These are phyloP conservation scores for Dichotomopilus funicola DNA, from an alignment of 2,329 filamentous ascomycete genomes.

Conservation along the genomic window DNA sequence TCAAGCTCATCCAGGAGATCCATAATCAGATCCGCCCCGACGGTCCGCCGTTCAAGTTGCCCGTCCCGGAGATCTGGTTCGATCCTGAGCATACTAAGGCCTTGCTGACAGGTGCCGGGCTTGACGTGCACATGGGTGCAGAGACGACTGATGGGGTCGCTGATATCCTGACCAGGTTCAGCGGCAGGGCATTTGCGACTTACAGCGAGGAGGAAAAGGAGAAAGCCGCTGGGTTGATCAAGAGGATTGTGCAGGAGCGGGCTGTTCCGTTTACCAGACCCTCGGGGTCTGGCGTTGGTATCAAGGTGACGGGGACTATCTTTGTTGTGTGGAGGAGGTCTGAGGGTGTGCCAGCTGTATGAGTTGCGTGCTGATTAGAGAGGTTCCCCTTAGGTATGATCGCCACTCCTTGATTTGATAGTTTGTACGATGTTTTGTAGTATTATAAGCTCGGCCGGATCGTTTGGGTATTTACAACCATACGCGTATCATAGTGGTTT, in stretches of 20 bases:
- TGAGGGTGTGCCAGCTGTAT: background rate
- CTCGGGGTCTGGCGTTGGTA: slow-evolving; percentile 1
- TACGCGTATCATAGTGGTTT: too few relatives aligned
- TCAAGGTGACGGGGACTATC: slow-evolving; percentile 2
- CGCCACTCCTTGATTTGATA: background rate
- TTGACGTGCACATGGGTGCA: background rate
- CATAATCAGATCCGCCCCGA: background rate
- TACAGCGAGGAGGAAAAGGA: slow-evolving; percentile 2
- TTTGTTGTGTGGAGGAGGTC: slow-evolving; percentile 1
- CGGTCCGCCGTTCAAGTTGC: background rate
- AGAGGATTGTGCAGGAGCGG: slow-evolving; percentile 2
- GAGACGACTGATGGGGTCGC: background rate
- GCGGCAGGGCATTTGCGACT: background rate
- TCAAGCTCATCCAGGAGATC: background rate
- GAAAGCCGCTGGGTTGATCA: background rate
- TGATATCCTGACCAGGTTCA: background rate
- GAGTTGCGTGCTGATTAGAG: background rate
- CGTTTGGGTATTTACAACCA: too few relatives aligned
- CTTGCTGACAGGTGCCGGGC: background rate
- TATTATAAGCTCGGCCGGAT: background rate
- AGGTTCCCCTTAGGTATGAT: background rate
- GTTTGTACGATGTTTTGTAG: background rate
- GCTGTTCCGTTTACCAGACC: slow-evolving; percentile 1
- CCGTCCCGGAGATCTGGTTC: background rate
- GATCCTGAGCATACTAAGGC: background rate